A percentile compares a stretch with the other conserved stretches of the same genome.
Evolutionary conservation across 2,329 filamentous ascomycete species (phyloP).

Genomic region (Penicillium italicum): DNA sequence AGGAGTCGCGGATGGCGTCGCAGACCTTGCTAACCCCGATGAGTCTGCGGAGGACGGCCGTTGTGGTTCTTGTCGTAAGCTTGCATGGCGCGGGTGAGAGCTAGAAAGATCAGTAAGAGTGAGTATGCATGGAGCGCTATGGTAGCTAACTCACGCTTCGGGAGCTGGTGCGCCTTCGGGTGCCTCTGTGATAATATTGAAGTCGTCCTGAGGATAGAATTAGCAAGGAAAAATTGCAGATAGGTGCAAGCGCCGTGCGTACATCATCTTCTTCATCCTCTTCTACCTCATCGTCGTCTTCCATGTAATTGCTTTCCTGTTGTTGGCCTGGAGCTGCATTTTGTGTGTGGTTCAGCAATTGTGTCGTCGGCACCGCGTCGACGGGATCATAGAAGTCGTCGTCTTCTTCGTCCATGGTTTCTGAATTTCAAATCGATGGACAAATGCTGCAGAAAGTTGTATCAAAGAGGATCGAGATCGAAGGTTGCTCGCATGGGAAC

Average conservation of each 20-base stretch:
- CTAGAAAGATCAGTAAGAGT: slow-evolving; percentile 29
- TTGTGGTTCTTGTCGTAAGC: slow-evolving; percentile 35
- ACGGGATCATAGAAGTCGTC: slow-evolving; percentile 47
- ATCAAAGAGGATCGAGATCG: slow-evolving; percentile 13
- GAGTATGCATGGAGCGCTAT: slow-evolving; percentile 7
- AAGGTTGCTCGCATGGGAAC: slow-evolving; percentile 11
- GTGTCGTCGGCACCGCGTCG: slow-evolving; percentile 33
- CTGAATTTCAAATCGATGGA: slow-evolving; percentile 7
- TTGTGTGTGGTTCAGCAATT: slow-evolving; percentile 29
- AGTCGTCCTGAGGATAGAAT: slow-evolving; percentile 40
- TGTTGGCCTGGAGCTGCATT: slow-evolving; percentile 27
- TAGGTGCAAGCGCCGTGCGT: slow-evolving; percentile 1
- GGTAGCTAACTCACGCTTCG: slow-evolving; percentile 33
- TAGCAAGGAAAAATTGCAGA: slow-evolving; percentile 6
- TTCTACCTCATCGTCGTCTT: slow-evolving; percentile 42
- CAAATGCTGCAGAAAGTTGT: slow-evolving; percentile 7
- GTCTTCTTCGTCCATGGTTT: slow-evolving; percentile 46
- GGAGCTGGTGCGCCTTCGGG: slow-evolving; percentile 40
- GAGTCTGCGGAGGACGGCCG: slow-evolving; percentile 35
- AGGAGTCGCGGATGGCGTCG: slow-evolving; percentile 33
- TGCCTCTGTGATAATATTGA: slow-evolving; percentile 50
- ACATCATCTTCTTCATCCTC: slow-evolving; percentile 40
- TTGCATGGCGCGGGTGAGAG: slow-evolving; percentile 39
- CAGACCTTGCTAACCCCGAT: slow-evolving; percentile 30
- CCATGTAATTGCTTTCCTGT: slow-evolving; percentile 36